Evolutionary conservation across 345 rosid genomes (phyloP), one percentile per base, ranked within the genome.

Genomic region (Sonneratia caseolaris): DNA sequence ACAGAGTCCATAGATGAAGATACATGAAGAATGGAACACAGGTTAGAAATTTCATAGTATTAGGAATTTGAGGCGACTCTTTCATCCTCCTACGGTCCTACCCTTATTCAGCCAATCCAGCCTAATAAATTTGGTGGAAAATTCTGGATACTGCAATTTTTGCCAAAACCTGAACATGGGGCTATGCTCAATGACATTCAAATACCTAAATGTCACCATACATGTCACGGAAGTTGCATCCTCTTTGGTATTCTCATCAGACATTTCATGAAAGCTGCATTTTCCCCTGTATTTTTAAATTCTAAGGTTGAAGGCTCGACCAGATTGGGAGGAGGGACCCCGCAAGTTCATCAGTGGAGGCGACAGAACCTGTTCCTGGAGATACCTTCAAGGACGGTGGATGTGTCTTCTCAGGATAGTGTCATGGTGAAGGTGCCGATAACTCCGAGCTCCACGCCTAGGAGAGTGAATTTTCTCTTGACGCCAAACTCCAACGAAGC

Each of bases 361-460:
- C 72, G 81, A 75, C 81, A 74, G 38, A 87, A 90, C 75, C 93
- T 94, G 71, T 82, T 87, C 77, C 82, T 94, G 10, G 91, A 90
- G 77, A 94, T 94, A 76, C 98, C 98, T 3, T 76, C 90, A 0
- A 86, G 93, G 79, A 70, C 81, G 64, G 19, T 81, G 64, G 86
- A 75, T 62, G 81, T 76, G 38, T 75, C 90, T 37, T 74, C 74
- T 45, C 84, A 71, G 74, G 96, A 88, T 43, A 79, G 64, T 32
- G 66, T 84, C 3, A 82, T 73, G 14, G 81, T 90, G 71, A 90
- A 83, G 81, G 87, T 90, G 87, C 89, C 93, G 0, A 86, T 86
- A 48, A 82, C 95, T 12, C 92, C 95, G 57, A 88, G 90, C 86
- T 84, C 85, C 74, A 91, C 93, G 72, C 96, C 97, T 0, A 88